Base-by-base conservation (phyloP, 371 early-diverging fungal species). In the Lichtheimia hyalospora region DNA sequence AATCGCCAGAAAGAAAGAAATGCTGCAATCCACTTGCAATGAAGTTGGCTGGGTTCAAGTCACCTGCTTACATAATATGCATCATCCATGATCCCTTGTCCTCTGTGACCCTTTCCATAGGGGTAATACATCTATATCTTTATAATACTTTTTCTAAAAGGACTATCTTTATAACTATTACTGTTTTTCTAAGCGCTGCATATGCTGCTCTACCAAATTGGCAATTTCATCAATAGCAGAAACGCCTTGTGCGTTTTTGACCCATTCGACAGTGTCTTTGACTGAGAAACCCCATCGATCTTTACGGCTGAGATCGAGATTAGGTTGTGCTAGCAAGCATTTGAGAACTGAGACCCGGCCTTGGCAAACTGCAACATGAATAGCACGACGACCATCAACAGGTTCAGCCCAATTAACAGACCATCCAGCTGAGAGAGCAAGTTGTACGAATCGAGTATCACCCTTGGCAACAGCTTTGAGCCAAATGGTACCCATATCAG, bases 401-500 rank as follows among this genome's bases (percentile, higher is more conserved):
- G 76, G 67, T 14, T 80, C 81, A 2, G 63, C 50, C 76, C 81
- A 81, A 27, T 77, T 74, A 12, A 81, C 69, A 34, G 69, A 49
- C 68, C 78, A 77, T 1, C 81, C 81, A 21, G 73, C 74, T 4
- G 64, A 61, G 1, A 81, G 34, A 8, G 73, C 73, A 2, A 74
- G 48, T 16, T 72, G 64, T 3, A 76, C 62, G 55, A 73, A 64
- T 60, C 67, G 70, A 6, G 73, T 34, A 41, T 77, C 70, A 16
- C 71, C 69, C 7, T 54, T 70, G 1, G 67, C 70, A 14, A 78
- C 66, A 0, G 78, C 78, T 44, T 72, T 73, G 18, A 81, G 66
- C 81, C 81, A 81, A 28, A 65, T 21, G 3, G 60, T 63, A 2
- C 78, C 81, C 48, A 90, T 77, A 55, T 91, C 92, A 14, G 79